phyloP scores from a whole-genome alignment of 2,329 filamentous ascomycete genomes.

The Pseudogymnoascus sp. region DNA sequence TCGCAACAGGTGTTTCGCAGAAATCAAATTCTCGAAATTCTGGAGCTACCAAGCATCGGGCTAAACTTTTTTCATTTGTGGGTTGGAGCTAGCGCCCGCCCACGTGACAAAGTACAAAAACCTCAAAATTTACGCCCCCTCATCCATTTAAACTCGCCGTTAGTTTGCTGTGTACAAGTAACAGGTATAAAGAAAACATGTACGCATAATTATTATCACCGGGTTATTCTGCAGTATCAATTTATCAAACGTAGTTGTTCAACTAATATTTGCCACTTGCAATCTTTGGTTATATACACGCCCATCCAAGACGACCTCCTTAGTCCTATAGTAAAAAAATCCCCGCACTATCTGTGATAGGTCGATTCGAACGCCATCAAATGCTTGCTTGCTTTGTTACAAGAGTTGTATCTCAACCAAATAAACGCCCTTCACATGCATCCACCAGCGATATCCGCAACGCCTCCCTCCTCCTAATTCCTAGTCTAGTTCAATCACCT shows the following conservation, averaged over 20 bases:
- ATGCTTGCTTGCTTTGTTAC: conserved; percentile 8
- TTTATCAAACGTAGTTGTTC: not conserved
- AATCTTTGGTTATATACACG: not conserved
- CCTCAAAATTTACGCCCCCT: not conserved
- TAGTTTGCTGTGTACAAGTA: not conserved
- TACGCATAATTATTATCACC: not conserved
- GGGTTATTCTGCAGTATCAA: not conserved
- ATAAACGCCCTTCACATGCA: conserved; percentile 1
- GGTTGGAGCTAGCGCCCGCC: conserved; percentile 5
- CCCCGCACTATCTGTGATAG: not conserved
- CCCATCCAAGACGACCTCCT: not conserved
- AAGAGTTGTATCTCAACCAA: not conserved
- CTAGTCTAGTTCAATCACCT: conserved; percentile 6
- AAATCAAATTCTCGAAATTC: conserved; percentile 8
- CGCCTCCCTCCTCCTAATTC: not conserved
- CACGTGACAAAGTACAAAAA: not conserved
- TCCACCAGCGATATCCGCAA: not conserved
- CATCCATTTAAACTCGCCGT: not conserved
- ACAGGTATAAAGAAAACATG: not conserved
- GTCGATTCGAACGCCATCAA: conserved; percentile 2
- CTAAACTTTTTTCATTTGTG: conserved; percentile 11
- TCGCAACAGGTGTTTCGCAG: conserved; percentile 5
- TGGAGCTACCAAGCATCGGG: conserved; percentile 6
- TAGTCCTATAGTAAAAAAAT: not conserved
- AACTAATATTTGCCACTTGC: not conserved